phyloP scores from a whole-genome alignment of 1,139 yeast genomes.

The Hansenula sp. region DNA sequence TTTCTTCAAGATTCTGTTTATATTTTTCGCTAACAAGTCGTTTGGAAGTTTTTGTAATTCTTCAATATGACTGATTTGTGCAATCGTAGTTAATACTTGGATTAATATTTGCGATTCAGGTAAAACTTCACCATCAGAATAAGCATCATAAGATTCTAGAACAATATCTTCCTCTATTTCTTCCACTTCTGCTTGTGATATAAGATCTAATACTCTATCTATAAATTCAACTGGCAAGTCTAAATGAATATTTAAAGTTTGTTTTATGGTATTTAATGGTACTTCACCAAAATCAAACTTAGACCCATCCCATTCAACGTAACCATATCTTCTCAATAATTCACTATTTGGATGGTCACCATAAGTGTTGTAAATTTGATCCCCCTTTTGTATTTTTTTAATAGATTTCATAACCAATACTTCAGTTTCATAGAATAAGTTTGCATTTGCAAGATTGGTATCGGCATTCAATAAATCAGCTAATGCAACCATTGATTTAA shows the following conservation, averaged over 20 bases:
- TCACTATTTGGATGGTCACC: slow-evolving; percentile 91
- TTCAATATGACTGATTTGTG: slow-evolving; percentile 35
- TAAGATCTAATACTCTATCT: slow-evolving; percentile 21
- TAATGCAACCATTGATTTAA: slow-evolving; percentile 87
- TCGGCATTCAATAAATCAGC: slow-evolving; percentile 92
- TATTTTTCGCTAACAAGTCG: slow-evolving; percentile 28
- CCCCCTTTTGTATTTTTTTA: slow-evolving; percentile 55
- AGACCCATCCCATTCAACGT: slow-evolving; percentile 75
- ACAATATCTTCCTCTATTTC: slow-evolving; percentile 47
- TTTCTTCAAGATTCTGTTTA: slow-evolving; percentile 32
- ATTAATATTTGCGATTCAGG: slow-evolving; percentile 52
- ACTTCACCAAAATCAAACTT: slow-evolving; percentile 80
- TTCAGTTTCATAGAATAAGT: slow-evolving; percentile 45
- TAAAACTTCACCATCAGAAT: slow-evolving; percentile 48
- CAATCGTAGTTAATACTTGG: slow-evolving; percentile 45
- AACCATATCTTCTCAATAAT: slow-evolving; percentile 84
- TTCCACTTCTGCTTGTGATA: slow-evolving; percentile 26
- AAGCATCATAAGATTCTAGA: slow-evolving; percentile 60
- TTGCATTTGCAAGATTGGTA: slow-evolving; percentile 74
- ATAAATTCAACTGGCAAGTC: slow-evolving; percentile 24
- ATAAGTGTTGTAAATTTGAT: slow-evolving; percentile 82
- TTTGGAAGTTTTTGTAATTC: slow-evolving; percentile 42
- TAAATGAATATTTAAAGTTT: slow-evolving; percentile 16
- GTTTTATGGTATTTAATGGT: slow-evolving; percentile 37
- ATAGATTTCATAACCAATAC: slow-evolving; percentile 66